A percentile compares a stretch with the other conserved stretches of the same genome.
Conservation (phyloP, 2,329 filamentous ascomycete species). For the Fragosphaeria purpurea region DNA sequence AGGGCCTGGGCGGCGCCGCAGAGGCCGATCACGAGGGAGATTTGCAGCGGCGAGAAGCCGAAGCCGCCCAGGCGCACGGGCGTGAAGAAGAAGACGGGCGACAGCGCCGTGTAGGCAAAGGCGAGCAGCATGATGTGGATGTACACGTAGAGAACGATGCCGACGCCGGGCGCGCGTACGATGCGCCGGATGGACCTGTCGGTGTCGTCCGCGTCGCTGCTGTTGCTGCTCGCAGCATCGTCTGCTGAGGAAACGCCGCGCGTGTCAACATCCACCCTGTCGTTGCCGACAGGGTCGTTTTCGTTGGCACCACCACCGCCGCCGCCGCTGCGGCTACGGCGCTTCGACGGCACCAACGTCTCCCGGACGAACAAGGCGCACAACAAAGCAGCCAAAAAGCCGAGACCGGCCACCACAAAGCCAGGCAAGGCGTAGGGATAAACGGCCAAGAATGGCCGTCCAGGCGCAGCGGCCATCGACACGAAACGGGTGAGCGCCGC, state of each 20-base stretch:
- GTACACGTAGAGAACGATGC: conserved; percentile 55
- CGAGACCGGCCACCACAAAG: conserved; percentile 45
- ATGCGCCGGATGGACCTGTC: conserved; percentile 39
- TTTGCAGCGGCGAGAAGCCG: conserved; percentile 50
- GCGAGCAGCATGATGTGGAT: conserved; percentile 58
- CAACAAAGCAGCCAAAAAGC: conserved; percentile 40
- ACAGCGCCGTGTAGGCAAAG: conserved; percentile 60
- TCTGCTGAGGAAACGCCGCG: too few relatives aligned
- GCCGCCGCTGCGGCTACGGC: too few relatives aligned
- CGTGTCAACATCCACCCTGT: too few relatives aligned
- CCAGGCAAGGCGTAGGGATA: conserved; percentile 59
- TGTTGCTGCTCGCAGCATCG: not conserved
- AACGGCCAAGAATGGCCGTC: conserved; percentile 44
- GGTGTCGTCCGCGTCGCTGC: not conserved
- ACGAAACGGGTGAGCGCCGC: too few relatives aligned
- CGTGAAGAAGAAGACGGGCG: conserved; percentile 61
- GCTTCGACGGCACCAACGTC: conserved; percentile 32
- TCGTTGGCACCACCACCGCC: not conserved
- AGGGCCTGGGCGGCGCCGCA: conserved; percentile 56
- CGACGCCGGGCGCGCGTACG: conserved; percentile 53
- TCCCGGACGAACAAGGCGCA: conserved; percentile 52
- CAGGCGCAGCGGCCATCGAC: too few relatives aligned
- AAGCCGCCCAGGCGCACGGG: conserved; percentile 52
- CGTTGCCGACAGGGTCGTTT: not conserved
- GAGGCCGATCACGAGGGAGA: conserved; percentile 55